Evolutionary conservation across 163 green algal genomes (phyloP).

Genomic region (Prototheca stagnorum): DNA sequence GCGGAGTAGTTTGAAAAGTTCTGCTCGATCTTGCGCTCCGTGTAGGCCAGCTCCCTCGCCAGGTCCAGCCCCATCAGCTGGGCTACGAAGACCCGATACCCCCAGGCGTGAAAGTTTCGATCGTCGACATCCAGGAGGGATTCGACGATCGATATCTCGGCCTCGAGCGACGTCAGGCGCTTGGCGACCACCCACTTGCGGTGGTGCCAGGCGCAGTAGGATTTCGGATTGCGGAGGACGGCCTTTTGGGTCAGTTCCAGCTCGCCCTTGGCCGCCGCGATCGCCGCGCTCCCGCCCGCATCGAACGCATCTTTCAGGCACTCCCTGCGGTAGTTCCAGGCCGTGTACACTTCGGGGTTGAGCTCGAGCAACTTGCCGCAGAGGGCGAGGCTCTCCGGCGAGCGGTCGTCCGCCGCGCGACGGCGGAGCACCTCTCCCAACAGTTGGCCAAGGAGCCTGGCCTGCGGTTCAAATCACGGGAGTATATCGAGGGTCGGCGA

Average conservation of each 20-base stretch:
- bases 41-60: constrained; percentile 56
- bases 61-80: constrained; percentile 13
- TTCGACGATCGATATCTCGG: constrained; percentile 57
- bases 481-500: background rate
- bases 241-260: constrained; percentile 49
- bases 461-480: constrained; percentile 8
- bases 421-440: constrained; percentile 14
- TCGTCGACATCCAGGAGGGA: constrained; percentile 63
- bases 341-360: constrained; percentile 79
- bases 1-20: constrained; percentile 97
- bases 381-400: constrained; percentile 19
- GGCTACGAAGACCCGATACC: constrained; percentile 63
- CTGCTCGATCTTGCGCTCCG: constrained; percentile 49
- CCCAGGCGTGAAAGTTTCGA: constrained; percentile 94
- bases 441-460: constrained; percentile 20
- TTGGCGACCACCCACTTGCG: constrained; percentile 53
- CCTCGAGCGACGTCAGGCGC: constrained; percentile 36
- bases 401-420: constrained; percentile 1
- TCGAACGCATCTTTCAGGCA: constrained; percentile 21
- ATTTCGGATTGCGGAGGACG: constrained; percentile 72
- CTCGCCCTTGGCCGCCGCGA: constrained; percentile 27
- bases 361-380: constrained; percentile 43
- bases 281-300: constrained; percentile 12
- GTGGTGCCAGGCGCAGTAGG: constrained; percentile 85
- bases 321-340: constrained; percentile 74